A percentile compares a stretch with the other conserved stretches of the same genome.
Conservation (phyloP, 805 yeast species). For the Barnettozyma wickerhamii region DNA sequence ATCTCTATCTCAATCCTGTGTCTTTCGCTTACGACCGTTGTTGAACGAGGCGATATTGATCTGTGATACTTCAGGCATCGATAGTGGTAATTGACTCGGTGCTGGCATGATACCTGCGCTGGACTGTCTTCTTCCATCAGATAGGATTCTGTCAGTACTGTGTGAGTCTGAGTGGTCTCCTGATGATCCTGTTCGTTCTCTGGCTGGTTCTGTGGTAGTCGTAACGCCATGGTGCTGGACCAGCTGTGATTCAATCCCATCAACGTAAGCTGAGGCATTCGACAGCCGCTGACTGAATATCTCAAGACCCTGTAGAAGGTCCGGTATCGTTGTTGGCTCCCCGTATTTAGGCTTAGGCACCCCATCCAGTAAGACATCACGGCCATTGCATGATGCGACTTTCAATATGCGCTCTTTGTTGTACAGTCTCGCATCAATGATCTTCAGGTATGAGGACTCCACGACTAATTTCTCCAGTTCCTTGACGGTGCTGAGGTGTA, state of each 20-base stretch:
- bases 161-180: background rate
- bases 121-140: conserved; percentile 10
- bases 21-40: conserved; percentile 9
- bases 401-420: conserved; percentile 17
- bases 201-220: background rate
- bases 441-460: conserved; percentile 15
- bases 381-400: conserved; percentile 18
- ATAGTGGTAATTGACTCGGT: conserved; percentile 5
- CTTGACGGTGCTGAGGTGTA: conserved; percentile 5
- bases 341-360: conserved; percentile 9
- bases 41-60: conserved; percentile 7
- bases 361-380: conserved; percentile 19
- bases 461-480: conserved; percentile 21
- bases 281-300: conserved; percentile 14
- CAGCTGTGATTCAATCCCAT: conserved; percentile 4
- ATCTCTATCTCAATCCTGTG: conserved; percentile 3
- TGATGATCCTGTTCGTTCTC: background rate
- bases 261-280: conserved; percentile 9
- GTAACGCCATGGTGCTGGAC: background rate
- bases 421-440: conserved; percentile 20
- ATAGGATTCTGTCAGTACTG: background rate
- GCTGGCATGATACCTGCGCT: conserved; percentile 2
- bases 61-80: conserved; percentile 10
- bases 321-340: conserved; percentile 3
- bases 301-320: conserved; percentile 13